Evolutionary conservation across 441 rosid species (phyloP).

Genomic region (Capsella rubella): DNA sequence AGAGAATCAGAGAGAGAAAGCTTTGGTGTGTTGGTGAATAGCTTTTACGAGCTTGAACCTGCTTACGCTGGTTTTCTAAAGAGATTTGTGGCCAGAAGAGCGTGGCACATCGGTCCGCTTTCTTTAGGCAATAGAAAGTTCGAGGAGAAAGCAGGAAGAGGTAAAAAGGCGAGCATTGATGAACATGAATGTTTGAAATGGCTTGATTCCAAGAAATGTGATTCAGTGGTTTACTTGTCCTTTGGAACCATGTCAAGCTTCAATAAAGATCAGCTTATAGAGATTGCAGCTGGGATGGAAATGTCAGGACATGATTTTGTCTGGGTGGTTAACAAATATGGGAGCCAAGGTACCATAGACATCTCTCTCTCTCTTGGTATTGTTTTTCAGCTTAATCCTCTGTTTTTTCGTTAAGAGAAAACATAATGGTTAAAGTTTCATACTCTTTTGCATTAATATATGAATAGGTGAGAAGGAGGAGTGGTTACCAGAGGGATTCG

Average conservation of each 20-base stretch:
- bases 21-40: conserved; percentile 64
- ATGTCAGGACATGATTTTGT: conserved; percentile 59
- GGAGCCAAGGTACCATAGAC: conserved; percentile 36
- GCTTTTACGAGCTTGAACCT: conserved; percentile 71
- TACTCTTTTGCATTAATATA: neutral
- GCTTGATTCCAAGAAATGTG: conserved; percentile 60
- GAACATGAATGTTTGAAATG: conserved; percentile 61
- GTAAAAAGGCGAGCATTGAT: conserved; percentile 48
- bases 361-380: conserved; percentile 7
- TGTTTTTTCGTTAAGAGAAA: neutral
- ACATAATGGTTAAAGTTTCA: neutral
- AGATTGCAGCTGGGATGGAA: conserved; percentile 66
- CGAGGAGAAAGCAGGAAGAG: conserved; percentile 56
- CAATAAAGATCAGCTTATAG: conserved; percentile 47
- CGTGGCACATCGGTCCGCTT: conserved; percentile 58
- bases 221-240: conserved; percentile 65
- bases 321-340: conserved; percentile 55
- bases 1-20: conserved; percentile 44
- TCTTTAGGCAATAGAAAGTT: conserved; percentile 52
- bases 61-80: conserved; percentile 54
- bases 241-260: conserved; percentile 56
- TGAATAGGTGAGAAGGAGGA: conserved; percentile 48
- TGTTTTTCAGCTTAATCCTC: conserved; percentile 10
- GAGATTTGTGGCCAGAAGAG: conserved; percentile 43
- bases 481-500: conserved; percentile 66